Base-by-base conservation (phyloP, 192 early-diverging fungal genomes). In the Linnemannia elongata region DNA sequence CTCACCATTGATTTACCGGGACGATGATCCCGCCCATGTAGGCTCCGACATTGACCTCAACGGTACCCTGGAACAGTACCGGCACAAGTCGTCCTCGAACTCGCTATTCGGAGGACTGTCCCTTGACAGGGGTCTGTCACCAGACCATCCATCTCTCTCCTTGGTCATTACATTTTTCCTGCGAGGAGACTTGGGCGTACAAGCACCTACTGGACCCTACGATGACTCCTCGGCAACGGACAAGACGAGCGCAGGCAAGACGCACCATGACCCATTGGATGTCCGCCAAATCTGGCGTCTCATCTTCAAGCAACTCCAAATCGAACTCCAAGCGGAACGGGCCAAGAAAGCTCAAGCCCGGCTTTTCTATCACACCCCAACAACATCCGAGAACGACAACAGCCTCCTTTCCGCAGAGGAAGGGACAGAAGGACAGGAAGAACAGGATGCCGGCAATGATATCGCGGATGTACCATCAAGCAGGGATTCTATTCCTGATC, bases 121-220 rank as follows among this genome's bases (percentile, higher is more conserved):
- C 0, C 63, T 82, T 54, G 74, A 81, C 22, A 55, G 18, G 18
- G 35, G 20, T 42, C 24, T 47, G n/a, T 15, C 35, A 41, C 33
- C 72, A 4, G 42, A 66, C 33, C 78, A 49, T 24, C n/a, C 22
- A 17, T 76, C 66, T 20, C 30, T 69, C 24, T 80, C 85, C 13
- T 54, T 87, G 24, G 74, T 81, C 10, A 71, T 87, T 10, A 69
- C 85, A 15, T 87, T 81, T 54, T 81, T 81, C 41, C 55, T 87
- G 44, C 18, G 80, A 75, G 79, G 85, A n/a, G 85, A 87, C 30
- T 52, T 77, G 15, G 71, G 38, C 17, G 69, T 35, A 27, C 45
- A 49, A 30, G 42, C 33, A 45, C 75, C 60, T 9, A 3, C 70
- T n/a, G 22, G 66, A 6, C 73, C 41, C 35, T 20, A 35, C 6